Evolutionary conservation across 352 stramenopile species (phyloP).

Genomic region (Thraustochytrium striatum): DNA sequence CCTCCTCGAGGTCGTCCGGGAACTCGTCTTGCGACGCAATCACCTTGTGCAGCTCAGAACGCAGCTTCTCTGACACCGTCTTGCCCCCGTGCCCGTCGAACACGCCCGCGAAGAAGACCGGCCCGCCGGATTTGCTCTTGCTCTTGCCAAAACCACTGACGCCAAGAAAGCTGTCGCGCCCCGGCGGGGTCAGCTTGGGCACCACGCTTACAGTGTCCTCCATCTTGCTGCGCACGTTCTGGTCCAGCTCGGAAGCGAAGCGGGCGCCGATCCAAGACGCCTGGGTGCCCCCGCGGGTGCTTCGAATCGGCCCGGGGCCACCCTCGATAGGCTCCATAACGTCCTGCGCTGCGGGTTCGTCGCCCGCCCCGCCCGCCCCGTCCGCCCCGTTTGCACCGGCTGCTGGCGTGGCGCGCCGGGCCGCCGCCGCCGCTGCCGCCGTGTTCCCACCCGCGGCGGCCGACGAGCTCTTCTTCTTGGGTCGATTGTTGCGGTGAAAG

Average conservation of each 20-base stretch:
- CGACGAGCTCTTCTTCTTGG: conserved; percentile 59
- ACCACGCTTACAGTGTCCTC: conserved; percentile 59
- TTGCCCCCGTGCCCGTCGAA: conserved; percentile 81
- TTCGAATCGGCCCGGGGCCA: background rate
- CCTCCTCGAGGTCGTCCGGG: background rate
- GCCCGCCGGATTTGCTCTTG: background rate
- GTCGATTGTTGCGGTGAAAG: conserved; percentile 62
- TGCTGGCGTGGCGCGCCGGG: background rate
- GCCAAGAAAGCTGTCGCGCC: background rate
- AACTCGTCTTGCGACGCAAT: conserved; percentile 56
- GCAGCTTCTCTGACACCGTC: conserved; percentile 68
- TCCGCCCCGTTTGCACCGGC: too few species aligned
- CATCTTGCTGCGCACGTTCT: conserved; percentile 76
- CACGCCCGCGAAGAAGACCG: conserved; percentile 54
- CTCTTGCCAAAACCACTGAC: too few species aligned
- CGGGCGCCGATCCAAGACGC: conserved; percentile 61
- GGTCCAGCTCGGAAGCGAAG: conserved; percentile 74
- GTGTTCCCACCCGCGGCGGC: conserved; percentile 69
- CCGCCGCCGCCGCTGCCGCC: conserved; percentile 49
- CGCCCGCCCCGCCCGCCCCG: background rate
- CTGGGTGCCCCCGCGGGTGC: conserved; percentile 11
- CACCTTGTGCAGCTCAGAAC: conserved; percentile 71
- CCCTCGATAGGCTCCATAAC: background rate
- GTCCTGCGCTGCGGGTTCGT: background rate
- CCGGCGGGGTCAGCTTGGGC: background rate